Conservation (phyloP, 1,139 yeast genomes). For the Suhomyces guaymorum region DNA sequence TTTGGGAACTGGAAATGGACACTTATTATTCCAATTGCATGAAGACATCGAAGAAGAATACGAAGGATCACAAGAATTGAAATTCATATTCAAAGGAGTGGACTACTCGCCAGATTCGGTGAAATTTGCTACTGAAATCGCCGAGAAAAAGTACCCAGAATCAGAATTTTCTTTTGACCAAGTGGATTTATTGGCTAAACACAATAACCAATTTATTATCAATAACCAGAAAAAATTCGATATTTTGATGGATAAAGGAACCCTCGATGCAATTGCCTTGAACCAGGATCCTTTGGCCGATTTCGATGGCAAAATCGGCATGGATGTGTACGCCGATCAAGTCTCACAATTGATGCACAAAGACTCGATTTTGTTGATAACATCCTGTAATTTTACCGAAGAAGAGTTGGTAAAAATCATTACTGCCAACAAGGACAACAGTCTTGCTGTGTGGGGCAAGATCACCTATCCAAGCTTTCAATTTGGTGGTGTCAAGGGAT, state of each 20-base stretch:
- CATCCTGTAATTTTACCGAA: constrained; percentile 95
- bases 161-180: constrained; percentile 43
- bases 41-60: constrained; percentile 49
- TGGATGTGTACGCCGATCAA: constrained; percentile 63
- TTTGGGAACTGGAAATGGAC: constrained; percentile 96
- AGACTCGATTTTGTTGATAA: constrained; percentile 68
- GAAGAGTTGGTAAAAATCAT: constrained; percentile 64
- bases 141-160: constrained; percentile 38
- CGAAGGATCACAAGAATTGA: constrained; percentile 45
- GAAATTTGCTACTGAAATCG: constrained; percentile 64
- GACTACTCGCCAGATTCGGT: constrained; percentile 86
- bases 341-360: constrained; percentile 56
- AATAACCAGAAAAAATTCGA: constrained; percentile 52
- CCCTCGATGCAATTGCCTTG: constrained; percentile 93
- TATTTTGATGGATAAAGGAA: constrained; percentile 86
- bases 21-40: constrained; percentile 65
- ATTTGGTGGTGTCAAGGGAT: constrained; percentile 87
- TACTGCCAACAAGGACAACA: constrained; percentile 30
- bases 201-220: constrained; percentile 34
- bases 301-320: constrained; percentile 49
- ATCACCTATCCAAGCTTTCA: constrained; percentile 77
- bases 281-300: constrained; percentile 54
- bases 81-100: constrained; percentile 57
- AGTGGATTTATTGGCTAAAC: constrained; percentile 44
- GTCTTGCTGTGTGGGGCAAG: constrained; percentile 56